phyloP scores from a whole-genome alignment of 2,329 filamentous ascomycete genomes.

The Trichoderma sp. region DNA sequence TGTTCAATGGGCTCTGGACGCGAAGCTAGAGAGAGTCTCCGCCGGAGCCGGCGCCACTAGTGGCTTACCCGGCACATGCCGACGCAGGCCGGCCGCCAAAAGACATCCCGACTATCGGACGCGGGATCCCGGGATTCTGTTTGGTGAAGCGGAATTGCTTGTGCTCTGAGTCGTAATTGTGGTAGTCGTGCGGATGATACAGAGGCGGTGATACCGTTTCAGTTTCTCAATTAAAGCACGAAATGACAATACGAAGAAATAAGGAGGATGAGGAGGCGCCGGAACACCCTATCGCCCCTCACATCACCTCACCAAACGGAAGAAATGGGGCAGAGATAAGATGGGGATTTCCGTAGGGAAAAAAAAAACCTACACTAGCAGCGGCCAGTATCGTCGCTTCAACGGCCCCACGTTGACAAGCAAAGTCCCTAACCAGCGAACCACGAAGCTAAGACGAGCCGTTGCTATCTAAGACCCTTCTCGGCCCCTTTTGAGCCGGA shows the following conservation, averaged over 20 bases:
- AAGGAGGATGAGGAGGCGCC: background rate
- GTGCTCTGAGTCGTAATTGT: background rate
- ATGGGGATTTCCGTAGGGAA: background rate
- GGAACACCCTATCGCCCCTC: background rate
- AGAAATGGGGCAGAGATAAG: background rate
- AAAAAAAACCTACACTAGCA: background rate
- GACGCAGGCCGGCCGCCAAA: slow-evolving; percentile 19
- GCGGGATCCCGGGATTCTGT: background rate
- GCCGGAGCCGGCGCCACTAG: slow-evolving; percentile 5
- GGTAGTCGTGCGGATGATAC: background rate
- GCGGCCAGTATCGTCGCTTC: slow-evolving; percentile 9
- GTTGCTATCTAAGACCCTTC: background rate
- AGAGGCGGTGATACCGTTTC: background rate
- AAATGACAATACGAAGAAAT: background rate
- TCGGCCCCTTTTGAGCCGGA: background rate
- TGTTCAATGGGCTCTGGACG: background rate
- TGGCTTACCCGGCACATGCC: slow-evolving; percentile 17
- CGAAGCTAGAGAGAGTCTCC: background rate
- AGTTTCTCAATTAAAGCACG: background rate
- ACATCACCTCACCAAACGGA: background rate
- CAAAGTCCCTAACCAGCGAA: background rate
- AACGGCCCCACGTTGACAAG: slow-evolving; percentile 6
- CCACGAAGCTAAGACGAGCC: background rate
- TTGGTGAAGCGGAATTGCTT: background rate
- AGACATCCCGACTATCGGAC: slow-evolving; percentile 12